phyloP scores from a whole-genome alignment of 1,139 yeast genomes.

The Hansenula lynferdii region DNA sequence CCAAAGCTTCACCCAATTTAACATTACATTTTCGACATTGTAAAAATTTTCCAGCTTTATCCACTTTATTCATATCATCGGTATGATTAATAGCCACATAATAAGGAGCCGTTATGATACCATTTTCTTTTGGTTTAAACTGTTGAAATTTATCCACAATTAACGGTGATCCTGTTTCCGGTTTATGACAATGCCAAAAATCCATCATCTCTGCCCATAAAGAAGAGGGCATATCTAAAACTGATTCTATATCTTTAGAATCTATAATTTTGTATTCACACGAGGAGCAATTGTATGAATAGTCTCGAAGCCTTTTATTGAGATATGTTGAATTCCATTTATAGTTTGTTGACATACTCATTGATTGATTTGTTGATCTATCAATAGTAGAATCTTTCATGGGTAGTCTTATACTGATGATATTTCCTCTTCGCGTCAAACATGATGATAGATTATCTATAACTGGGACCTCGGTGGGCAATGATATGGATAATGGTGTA shows the following conservation, averaged over 20 bases:
- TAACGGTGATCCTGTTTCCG: conserved; percentile 32
- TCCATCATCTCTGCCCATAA: conserved; percentile 96
- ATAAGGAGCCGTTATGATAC: conserved; percentile 52
- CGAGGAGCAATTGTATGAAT: conserved; percentile 27
- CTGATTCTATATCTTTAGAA: conserved; percentile 33
- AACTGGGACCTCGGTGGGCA: conserved; percentile 6
- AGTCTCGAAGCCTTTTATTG: neutral
- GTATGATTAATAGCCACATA: conserved; percentile 43
- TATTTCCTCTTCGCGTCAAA: conserved; percentile 1
- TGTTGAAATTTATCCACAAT: conserved; percentile 22
- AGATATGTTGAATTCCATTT: conserved; percentile 23
- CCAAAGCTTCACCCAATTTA: conserved; percentile 32
- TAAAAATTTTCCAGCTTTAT: conserved; percentile 5
- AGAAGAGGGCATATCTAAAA: conserved; percentile 77
- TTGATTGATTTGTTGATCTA: conserved; percentile 16
- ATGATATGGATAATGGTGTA: conserved; percentile 1
- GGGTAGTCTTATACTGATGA: conserved; percentile 11
- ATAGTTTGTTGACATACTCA: conserved; percentile 15
- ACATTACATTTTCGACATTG: conserved; percentile 30
- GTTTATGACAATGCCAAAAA: conserved; percentile 97
- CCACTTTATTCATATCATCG: conserved; percentile 13
- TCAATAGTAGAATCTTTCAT: conserved; percentile 2
- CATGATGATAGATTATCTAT: conserved; percentile 6
- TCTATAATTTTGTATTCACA: conserved; percentile 30
- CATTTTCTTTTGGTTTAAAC: conserved; percentile 40